phyloP scores from a whole-genome alignment of 345 rosid genomes.

The Sapria himalayana region DNA sequence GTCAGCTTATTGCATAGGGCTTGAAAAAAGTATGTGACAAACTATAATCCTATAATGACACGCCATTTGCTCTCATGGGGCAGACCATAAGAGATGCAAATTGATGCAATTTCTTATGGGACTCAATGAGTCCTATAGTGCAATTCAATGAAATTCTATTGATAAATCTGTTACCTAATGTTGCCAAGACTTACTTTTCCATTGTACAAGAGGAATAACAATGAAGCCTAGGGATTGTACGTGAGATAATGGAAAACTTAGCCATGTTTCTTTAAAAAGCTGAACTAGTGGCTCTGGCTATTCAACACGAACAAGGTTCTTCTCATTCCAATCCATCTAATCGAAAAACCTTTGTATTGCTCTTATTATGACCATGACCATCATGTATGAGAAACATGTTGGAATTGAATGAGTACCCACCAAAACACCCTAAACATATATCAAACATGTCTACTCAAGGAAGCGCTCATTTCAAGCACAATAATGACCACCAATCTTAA shows the following conservation, averaged over 20 bases:
- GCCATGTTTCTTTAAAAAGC: background rate
- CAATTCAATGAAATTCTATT: background rate
- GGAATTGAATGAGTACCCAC: background rate
- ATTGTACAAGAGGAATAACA: constrained; percentile 3
- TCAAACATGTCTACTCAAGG: background rate
- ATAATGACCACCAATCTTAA: background rate
- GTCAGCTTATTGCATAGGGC: background rate
- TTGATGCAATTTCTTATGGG: constrained; percentile 1
- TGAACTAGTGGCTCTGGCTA: background rate
- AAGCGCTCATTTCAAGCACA: background rate
- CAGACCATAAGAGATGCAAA: too few relatives aligned
- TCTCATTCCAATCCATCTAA: too few relatives aligned
- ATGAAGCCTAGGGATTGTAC: background rate
- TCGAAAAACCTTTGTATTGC: background rate
- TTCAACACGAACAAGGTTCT: background rate
- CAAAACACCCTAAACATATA: too few relatives aligned
- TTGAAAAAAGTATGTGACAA: background rate
- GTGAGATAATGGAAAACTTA: background rate
- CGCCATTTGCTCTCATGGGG: background rate
- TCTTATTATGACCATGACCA: background rate
- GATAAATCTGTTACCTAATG: background rate
- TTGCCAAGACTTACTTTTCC: background rate
- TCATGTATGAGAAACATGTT: background rate
- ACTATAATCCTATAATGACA: background rate
- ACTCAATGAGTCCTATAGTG: background rate